A percentile compares a stretch with the other conserved stretches of the same genome.
These are phyloP conservation scores for Nemania sp. DNA, from an alignment of 2,329 filamentous ascomycete species.

Conservation along the genomic window DNA sequence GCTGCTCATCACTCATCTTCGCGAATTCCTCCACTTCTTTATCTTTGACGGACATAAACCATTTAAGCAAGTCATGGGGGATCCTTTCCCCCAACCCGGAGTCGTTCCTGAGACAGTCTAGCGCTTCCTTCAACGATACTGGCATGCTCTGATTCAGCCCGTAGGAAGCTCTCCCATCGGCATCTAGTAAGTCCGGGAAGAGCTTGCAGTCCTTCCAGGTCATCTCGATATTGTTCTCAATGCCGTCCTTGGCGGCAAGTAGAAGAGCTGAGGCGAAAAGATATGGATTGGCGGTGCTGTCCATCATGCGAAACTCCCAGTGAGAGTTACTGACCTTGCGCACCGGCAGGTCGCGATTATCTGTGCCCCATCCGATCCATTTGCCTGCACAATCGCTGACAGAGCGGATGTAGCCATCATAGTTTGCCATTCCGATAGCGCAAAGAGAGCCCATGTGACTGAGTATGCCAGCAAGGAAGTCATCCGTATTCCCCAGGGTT, in stretches of 20 bases:
- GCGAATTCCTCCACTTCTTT: conserved; percentile 14
- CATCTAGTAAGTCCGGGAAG: conserved; percentile 6
- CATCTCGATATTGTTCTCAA: background rate
- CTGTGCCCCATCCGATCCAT: conserved; percentile 20
- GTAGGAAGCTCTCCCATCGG: background rate
- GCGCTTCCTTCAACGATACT: conserved; percentile 2
- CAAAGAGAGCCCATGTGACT: conserved; percentile 16
- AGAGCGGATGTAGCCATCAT: conserved; percentile 15
- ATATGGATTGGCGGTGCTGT: conserved; percentile 12
- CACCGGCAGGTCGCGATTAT: conserved; percentile 18
- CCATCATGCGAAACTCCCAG: conserved; percentile 19
- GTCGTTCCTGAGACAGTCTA: conserved; percentile 2
- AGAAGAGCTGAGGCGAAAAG: conserved; percentile 5
- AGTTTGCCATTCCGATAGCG: conserved; percentile 20
- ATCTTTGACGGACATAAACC: conserved; percentile 15
- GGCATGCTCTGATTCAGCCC: conserved; percentile 8
- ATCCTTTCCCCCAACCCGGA: background rate
- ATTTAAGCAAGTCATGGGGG: background rate
- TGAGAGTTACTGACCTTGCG: conserved; percentile 1
- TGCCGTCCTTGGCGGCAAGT: background rate
- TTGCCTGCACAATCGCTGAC: conserved; percentile 4
- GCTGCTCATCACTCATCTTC: conserved; percentile 7
- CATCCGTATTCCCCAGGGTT: background rate
- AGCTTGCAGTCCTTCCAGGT: conserved; percentile 18
- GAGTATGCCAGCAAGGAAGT: conserved; percentile 15